phyloP scores from a whole-genome alignment of 331 rosid species.

The Prunus yedoensis region DNA sequence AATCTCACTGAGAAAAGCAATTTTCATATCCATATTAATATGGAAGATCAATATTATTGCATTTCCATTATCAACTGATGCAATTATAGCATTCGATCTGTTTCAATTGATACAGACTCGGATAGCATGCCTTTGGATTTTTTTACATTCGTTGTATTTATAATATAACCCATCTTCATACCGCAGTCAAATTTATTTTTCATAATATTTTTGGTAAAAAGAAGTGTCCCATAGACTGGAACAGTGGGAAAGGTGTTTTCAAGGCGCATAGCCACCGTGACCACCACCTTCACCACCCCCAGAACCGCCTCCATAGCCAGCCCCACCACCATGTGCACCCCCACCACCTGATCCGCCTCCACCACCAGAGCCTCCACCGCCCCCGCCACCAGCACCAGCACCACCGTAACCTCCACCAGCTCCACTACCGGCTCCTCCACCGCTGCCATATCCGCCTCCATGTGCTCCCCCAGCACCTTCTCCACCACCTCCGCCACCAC shows the following conservation, averaged over 20 bases:
- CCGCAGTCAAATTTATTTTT: conserved; percentile 5
- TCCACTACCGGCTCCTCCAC: conserved; percentile 20
- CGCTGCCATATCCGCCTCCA: conserved; percentile 10
- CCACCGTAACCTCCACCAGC: conserved; percentile 19
- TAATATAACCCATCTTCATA: not conserved
- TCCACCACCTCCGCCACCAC: conserved; percentile 11
- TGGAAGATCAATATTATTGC: too few relatives aligned
- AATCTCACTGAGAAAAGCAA: too few relatives aligned
- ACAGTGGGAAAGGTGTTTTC: not conserved
- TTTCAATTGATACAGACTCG: not conserved
- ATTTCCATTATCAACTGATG: too few relatives aligned
- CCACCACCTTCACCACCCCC: conserved; percentile 17
- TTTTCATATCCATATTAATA: too few relatives aligned
- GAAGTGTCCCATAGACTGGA: not conserved
- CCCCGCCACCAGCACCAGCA: conserved; percentile 6
- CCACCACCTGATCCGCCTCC: conserved; percentile 30
- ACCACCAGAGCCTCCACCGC: conserved; percentile 25
- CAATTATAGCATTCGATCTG: not conserved
- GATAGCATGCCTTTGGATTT: not conserved
- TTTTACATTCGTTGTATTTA: not conserved
- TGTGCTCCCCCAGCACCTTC: not conserved
- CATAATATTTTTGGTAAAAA: not conserved
- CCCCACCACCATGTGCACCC: conserved; percentile 14
- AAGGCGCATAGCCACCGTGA: conserved; percentile 19
- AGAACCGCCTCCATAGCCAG: conserved; percentile 7